These are phyloP conservation scores for Saccharomycopsis microspora DNA, from an alignment of 805 yeast species.

Conservation along the genomic window DNA sequence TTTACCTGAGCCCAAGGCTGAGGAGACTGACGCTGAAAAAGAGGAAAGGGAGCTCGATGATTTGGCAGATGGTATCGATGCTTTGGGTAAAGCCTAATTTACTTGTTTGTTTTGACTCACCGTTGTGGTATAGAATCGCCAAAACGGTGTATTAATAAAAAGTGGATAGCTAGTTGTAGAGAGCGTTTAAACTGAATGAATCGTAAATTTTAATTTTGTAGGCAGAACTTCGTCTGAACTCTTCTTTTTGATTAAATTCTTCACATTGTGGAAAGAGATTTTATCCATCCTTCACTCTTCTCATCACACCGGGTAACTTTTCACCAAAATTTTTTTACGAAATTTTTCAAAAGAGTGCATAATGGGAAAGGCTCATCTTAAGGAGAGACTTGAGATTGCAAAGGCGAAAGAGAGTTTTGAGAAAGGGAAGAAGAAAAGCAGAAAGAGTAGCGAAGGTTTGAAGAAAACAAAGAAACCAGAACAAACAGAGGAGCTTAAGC, in stretches of 20 bases:
- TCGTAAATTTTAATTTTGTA: too few relatives aligned
- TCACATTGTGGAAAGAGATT: background rate
- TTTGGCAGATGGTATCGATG: slow-evolving; percentile 11
- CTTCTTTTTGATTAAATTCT: background rate
- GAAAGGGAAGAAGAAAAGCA: background rate
- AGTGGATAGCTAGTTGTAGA: too few relatives aligned
- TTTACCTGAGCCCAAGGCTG: background rate
- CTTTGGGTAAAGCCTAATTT: background rate
- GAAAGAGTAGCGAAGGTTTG: background rate
- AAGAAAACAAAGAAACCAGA: background rate
- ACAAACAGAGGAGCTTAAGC: background rate
- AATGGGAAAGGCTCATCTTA: slow-evolving; percentile 16
- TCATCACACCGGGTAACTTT: background rate
- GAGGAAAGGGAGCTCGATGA: slow-evolving; percentile 5
- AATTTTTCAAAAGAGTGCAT: background rate
- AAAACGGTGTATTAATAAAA: too few relatives aligned
- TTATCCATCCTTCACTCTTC: background rate
- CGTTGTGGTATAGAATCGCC: too few relatives aligned
- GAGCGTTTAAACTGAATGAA: too few relatives aligned
- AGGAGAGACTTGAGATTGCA: slow-evolving; percentile 14
- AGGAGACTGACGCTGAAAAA: slow-evolving; percentile 20
- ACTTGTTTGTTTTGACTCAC: too few relatives aligned
- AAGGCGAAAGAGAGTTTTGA: slow-evolving; percentile 10
- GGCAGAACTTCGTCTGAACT: too few relatives aligned
- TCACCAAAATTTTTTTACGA: background rate